phyloP scores from a whole-genome alignment of 2,329 filamentous ascomycete species.

The Escovopsis sp. region DNA sequence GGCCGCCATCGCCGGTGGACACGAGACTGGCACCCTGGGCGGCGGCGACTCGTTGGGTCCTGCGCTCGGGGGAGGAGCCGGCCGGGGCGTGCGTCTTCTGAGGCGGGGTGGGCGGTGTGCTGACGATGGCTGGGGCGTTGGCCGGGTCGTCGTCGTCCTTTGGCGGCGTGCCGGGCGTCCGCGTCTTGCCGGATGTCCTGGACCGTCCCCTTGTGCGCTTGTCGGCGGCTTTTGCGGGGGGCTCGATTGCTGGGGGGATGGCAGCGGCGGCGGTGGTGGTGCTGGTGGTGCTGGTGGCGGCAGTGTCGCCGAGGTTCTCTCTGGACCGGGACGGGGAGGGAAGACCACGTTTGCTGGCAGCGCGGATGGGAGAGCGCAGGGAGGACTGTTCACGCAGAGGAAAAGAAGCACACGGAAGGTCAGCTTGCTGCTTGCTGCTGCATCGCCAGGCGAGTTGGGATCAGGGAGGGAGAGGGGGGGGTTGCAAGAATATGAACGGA shows the following conservation, averaged over 20 bases:
- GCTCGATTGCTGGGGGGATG: slow-evolving; percentile 4
- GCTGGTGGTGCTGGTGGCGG: slow-evolving; percentile 8
- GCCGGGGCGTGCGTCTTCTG: slow-evolving; percentile 19
- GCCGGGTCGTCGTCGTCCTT: slow-evolving; percentile 17
- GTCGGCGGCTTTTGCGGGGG: slow-evolving; percentile 3
- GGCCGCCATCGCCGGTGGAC: slow-evolving; percentile 35
- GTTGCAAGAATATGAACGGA: no score
- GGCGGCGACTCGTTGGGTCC: slow-evolving; percentile 13
- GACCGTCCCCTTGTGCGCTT: slow-evolving; percentile 13
- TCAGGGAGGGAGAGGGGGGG: no score
- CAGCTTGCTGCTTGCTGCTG: no score
- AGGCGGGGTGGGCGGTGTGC: slow-evolving; percentile 50
- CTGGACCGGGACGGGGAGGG: slow-evolving; percentile 4
- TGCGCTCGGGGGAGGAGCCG: slow-evolving; percentile 14
- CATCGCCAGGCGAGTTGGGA: no score
- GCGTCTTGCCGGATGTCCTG: slow-evolving; percentile 13
- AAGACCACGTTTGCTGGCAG: slow-evolving; percentile 49
- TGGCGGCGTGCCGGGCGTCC: slow-evolving; percentile 33
- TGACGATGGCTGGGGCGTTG: slow-evolving; percentile 41
- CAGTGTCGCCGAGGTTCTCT: not conserved
- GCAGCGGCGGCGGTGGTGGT: slow-evolving; percentile 14
- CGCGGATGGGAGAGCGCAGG: slow-evolving; percentile 27
- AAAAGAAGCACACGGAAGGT: no score
- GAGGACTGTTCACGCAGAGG: slow-evolving; percentile 15
- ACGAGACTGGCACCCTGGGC: slow-evolving; percentile 7